Percentiles rank a stretch among this genome's conserved stretches.
Evolutionary conservation across 2,329 filamentous ascomycete species (phyloP).

Genomic region (Monosporascus ibericus): DNA sequence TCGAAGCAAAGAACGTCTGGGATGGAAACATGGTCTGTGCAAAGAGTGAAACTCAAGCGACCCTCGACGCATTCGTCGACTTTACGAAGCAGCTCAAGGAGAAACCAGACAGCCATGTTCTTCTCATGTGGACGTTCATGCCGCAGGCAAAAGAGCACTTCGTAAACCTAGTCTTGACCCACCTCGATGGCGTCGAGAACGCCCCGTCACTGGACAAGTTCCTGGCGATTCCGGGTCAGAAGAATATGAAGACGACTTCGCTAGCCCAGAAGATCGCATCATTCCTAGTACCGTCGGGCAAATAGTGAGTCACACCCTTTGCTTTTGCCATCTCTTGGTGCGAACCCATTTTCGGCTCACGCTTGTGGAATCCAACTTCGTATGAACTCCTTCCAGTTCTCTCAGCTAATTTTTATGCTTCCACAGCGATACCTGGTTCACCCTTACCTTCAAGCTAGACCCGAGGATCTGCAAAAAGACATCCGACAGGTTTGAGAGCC

Average conservation of each 20-base stretch:
- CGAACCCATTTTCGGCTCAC: background rate
- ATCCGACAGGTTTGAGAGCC: constrained; percentile 2
- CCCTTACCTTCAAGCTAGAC: constrained; percentile 13
- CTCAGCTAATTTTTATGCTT: constrained; percentile 1
- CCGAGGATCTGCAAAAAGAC: constrained; percentile 9
- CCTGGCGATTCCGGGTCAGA: constrained; percentile 8
- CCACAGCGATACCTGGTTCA: constrained; percentile 11
- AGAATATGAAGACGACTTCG: constrained; percentile 6
- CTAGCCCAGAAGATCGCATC: constrained; percentile 7
- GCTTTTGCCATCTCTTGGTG: background rate
- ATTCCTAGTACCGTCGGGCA: constrained; percentile 8
- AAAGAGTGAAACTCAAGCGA: background rate
- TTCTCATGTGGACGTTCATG: constrained; percentile 5
- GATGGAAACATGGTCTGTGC: background rate
- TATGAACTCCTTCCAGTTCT: too few species aligned
- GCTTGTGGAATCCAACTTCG: background rate
- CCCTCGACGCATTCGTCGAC: constrained; percentile 8
- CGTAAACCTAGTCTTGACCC: constrained; percentile 8
- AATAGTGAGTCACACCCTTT: constrained; percentile 4
- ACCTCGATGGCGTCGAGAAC: constrained; percentile 9
- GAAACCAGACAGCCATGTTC: constrained; percentile 6
- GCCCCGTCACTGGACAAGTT: constrained; percentile 7
- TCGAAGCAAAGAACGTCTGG: constrained; percentile 6
- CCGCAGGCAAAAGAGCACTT: constrained; percentile 4
- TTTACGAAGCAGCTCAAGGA: constrained; percentile 5